phyloP scores from a whole-genome alignment of 2,329 filamentous ascomycete species.

The Exserohilum rostratum region DNA sequence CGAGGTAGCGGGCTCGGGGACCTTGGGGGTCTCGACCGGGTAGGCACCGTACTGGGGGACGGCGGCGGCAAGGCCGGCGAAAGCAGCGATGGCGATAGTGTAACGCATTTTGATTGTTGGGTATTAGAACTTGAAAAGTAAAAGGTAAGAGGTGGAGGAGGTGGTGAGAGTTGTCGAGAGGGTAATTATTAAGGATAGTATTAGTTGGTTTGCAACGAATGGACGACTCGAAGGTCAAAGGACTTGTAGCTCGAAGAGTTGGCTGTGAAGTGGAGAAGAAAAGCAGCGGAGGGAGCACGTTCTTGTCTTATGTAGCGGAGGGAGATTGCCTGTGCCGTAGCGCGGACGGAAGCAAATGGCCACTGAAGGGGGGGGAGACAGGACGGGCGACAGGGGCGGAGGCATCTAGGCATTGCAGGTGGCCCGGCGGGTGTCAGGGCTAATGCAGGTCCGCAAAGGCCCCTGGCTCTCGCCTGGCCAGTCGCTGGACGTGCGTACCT shows the following conservation, averaged over 20 bases:
- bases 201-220: conserved; percentile 50
- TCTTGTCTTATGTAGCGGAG: conserved; percentile 43
- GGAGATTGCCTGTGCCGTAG: conserved; percentile 48
- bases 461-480: conserved; percentile 35
- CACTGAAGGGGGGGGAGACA: conserved; percentile 40
- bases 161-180: conserved; percentile 19
- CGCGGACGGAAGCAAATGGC: conserved; percentile 41
- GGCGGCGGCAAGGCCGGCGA: conserved; percentile 41
- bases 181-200: conserved; percentile 49
- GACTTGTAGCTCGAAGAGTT: conserved; percentile 47
- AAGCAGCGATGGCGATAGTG: conserved; percentile 43
- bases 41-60: conserved; percentile 36
- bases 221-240: conserved; percentile 51
- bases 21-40: conserved; percentile 20
- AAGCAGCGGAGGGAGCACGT: conserved; percentile 19
- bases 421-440: conserved; percentile 36
- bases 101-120: conserved; percentile 50
- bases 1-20: conserved; percentile 4
- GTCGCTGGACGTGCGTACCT: conserved; percentile 30
- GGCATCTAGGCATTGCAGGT: conserved; percentile 35
- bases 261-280: conserved; percentile 45
- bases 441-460: conserved; percentile 46
- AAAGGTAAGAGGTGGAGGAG: conserved; percentile 23
- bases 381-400: conserved; percentile 35
- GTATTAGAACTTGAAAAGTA: conserved; percentile 34